These are phyloP conservation scores for Volvariella surrecta DNA, from an alignment of 1,284 basidiomycete species.

Conservation along the genomic window DNA sequence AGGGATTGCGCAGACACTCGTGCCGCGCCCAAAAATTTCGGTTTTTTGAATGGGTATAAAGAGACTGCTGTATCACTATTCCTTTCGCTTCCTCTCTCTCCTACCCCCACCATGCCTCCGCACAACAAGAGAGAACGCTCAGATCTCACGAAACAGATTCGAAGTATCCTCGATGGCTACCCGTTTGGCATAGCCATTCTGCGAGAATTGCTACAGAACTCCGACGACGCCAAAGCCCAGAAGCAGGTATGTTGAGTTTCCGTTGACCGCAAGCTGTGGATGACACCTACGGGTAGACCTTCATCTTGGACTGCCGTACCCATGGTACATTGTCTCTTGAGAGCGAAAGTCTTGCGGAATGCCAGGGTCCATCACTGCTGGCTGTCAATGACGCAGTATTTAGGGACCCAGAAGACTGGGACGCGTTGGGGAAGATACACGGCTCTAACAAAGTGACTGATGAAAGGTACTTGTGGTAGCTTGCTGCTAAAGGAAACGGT, in stretches of 20 bases:
- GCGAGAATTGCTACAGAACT: constrained; percentile 38
- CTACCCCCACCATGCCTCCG: too few species aligned
- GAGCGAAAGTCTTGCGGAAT: constrained; percentile 17
- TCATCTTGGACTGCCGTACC: constrained; percentile 30
- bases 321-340: constrained; percentile 20
- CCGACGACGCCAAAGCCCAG: constrained; percentile 34
- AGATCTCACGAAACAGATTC: constrained; percentile 11
- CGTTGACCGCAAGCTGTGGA: background rate
- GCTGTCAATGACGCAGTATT: constrained; percentile 38
- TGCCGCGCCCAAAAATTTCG: too few species aligned
- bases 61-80: too few species aligned
- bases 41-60: too few species aligned
- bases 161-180: constrained; percentile 30
- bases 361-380: constrained; percentile 38
- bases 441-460: constrained; percentile 37
- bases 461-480: constrained; percentile 25
- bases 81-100: too few species aligned
- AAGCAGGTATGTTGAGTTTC: constrained; percentile 21
- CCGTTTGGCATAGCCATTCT: constrained; percentile 33
- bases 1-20: too few species aligned
- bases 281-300: constrained; percentile 20
- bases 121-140: background rate
- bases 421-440: constrained; percentile 32
- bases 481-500: background rate
- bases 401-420: constrained; percentile 31